Evolutionary conservation across 202 grass and related monocot genomes (phyloP).

Genomic region (Setaria viridis): DNA sequence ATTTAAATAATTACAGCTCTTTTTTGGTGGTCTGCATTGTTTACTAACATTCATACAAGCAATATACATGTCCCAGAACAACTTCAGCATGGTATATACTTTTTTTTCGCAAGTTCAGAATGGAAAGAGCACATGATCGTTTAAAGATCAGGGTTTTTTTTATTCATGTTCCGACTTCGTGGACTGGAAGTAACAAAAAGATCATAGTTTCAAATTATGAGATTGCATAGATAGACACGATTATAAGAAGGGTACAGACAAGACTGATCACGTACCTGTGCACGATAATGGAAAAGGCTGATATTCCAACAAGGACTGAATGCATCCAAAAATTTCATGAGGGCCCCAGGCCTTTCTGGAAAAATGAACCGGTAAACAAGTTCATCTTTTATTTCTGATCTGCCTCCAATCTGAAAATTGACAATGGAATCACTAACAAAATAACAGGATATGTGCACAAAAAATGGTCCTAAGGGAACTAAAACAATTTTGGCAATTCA

Average conservation of each 20-base stretch:
- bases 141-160: neutral
- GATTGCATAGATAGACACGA: conserved; percentile 1
- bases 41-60: neutral
- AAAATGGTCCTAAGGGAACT: neutral
- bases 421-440: conserved; percentile 28
- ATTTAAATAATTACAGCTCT: neutral
- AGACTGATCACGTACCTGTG: conserved; percentile 57
- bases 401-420: conserved; percentile 81
- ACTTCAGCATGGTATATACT: neutral
- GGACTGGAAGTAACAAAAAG: neutral
- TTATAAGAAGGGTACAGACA: neutral
- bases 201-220: conserved; percentile 26
- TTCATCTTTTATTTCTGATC: conserved; percentile 80
- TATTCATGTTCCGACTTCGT: neutral
- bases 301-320: conserved; percentile 95
- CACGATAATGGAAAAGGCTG: conserved; percentile 97
- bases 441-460: conserved; percentile 14
- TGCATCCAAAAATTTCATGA: conserved; percentile 87
- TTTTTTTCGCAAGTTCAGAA: conserved; percentile 20
- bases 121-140: neutral
- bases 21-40: neutral
- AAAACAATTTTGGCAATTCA: conserved; percentile 4
- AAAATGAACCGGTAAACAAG: conserved; percentile 95
- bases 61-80: neutral
- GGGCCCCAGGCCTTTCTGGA: conserved; percentile 87